Evolutionary conservation across 176 grass and related monocot species (phyloP).

Genomic region (Eremochloa ophiuroides): DNA sequence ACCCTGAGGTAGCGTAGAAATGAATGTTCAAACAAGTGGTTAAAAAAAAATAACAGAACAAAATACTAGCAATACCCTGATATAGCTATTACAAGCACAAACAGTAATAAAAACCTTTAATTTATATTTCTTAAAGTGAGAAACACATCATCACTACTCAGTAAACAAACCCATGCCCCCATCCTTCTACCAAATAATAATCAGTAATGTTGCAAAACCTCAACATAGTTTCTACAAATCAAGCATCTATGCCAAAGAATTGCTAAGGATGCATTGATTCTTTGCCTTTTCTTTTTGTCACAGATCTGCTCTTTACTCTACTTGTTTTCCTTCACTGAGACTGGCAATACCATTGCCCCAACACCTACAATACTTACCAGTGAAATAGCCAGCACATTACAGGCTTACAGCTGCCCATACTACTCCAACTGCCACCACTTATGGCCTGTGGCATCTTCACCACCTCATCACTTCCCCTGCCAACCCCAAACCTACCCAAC

Average conservation of each 20-base stretch:
- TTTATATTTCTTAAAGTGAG: background rate
- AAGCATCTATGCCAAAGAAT: background rate
- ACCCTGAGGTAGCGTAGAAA: background rate
- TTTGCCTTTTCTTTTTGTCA: background rate
- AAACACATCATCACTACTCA: background rate
- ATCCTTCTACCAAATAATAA: background rate
- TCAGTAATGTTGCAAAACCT: background rate
- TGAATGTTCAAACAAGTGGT: background rate
- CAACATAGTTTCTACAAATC: background rate
- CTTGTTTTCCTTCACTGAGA: background rate
- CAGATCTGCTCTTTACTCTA: background rate
- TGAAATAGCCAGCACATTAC: background rate
- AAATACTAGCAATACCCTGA: background rate
- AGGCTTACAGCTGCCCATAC: background rate
- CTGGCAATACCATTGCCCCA: background rate
- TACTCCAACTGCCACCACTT: background rate
- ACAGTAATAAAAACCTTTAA: background rate
- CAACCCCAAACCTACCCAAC: background rate
- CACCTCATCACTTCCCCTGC: background rate
- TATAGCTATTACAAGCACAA: background rate
- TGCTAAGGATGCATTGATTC: background rate
- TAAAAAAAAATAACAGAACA: background rate
- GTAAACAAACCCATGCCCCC: background rate
- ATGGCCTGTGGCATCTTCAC: background rate
- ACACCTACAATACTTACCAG: background rate